These are phyloP conservation scores for Colletotrichum musicola DNA, from an alignment of 2,329 filamentous ascomycete species.

Conservation along the genomic window DNA sequence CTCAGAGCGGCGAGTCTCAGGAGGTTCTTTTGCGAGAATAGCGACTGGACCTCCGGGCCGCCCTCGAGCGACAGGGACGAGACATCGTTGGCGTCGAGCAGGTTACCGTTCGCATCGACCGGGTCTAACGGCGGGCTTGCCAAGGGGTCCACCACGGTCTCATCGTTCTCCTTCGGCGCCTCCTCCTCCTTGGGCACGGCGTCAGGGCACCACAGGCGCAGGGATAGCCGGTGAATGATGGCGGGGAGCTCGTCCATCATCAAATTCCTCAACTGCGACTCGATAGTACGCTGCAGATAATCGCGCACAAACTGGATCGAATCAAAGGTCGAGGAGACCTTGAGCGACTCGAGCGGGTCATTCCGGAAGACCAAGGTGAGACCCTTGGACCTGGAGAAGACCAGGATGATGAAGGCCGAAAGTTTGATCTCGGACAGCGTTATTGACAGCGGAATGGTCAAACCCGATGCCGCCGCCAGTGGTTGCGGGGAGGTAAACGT, in stretches of 20 bases:
- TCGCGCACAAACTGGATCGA: conserved; percentile 98
- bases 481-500: conserved; percentile 93
- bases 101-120: conserved; percentile 83
- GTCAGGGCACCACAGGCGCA: conserved; percentile 91
- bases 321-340: conserved; percentile 98
- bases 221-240: conserved; percentile 92
- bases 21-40: conserved; percentile 96
- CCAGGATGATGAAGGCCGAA: conserved; percentile 96
- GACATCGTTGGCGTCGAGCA: conserved; percentile 80
- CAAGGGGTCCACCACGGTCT: conserved; percentile 81
- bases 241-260: conserved; percentile 99
- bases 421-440: conserved; percentile 95
- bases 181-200: conserved; percentile 77
- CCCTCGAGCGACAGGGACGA: conserved; percentile 84
- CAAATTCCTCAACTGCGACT: conserved; percentile 88
- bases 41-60: conserved; percentile 83
- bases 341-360: conserved; percentile 96
- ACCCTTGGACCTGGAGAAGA: conserved; percentile 97
- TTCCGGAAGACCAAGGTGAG: conserved; percentile 97
- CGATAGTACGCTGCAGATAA: conserved; percentile 95
- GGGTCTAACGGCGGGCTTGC: conserved; percentile 84
- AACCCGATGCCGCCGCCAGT: conserved; percentile 87
- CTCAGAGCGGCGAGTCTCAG: conserved; percentile 84
- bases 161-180: conserved; percentile 63
- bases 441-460: conserved; percentile 98